Evolutionary conservation across 2,329 filamentous ascomycete species (phyloP).

Genomic region (Phialemonium atrogriseum): DNA sequence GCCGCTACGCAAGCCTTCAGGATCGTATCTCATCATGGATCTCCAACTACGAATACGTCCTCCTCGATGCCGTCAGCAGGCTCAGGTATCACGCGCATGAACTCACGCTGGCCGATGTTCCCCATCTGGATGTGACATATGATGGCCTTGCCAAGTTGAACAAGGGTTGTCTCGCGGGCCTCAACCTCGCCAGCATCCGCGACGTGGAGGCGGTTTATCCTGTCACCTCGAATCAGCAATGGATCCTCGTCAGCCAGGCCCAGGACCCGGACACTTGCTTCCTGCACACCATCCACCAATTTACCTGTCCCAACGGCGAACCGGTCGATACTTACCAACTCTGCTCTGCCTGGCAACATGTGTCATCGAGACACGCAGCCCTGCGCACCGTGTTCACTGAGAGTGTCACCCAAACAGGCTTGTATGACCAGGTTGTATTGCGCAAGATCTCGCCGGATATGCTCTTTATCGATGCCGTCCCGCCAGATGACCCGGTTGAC

Average conservation of each 20-base stretch:
- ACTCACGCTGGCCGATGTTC: constrained; percentile 41
- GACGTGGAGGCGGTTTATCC: constrained; percentile 43
- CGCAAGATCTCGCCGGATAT: constrained; percentile 39
- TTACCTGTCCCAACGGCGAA: constrained; percentile 27
- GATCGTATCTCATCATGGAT: constrained; percentile 38
- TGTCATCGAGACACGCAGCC: constrained; percentile 34
- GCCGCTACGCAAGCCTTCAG: constrained; percentile 29
- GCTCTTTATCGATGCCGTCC: constrained; percentile 41
- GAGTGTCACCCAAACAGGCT: constrained; percentile 36
- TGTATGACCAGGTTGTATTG: constrained; percentile 43
- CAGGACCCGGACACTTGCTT: constrained; percentile 32
- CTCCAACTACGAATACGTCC: constrained; percentile 34
- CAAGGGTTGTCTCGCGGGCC: constrained; percentile 27
- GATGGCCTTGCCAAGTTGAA: constrained; percentile 36
- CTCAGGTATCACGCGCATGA: constrained; percentile 34
- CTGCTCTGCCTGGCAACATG: constrained; percentile 41
- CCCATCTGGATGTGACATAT: constrained; percentile 37
- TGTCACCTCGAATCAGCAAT: constrained; percentile 38
- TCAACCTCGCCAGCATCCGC: constrained; percentile 30
- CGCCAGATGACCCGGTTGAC: constrained; percentile 27
- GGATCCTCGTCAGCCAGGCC: constrained; percentile 37
- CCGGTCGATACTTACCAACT: constrained; percentile 34
- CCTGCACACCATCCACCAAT: constrained; percentile 38
- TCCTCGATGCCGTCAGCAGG: constrained; percentile 33
- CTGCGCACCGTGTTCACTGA: constrained; percentile 44